phyloP scores from a whole-genome alignment of 1,284 basidiomycete species.

The Pascua sp. region DNA sequence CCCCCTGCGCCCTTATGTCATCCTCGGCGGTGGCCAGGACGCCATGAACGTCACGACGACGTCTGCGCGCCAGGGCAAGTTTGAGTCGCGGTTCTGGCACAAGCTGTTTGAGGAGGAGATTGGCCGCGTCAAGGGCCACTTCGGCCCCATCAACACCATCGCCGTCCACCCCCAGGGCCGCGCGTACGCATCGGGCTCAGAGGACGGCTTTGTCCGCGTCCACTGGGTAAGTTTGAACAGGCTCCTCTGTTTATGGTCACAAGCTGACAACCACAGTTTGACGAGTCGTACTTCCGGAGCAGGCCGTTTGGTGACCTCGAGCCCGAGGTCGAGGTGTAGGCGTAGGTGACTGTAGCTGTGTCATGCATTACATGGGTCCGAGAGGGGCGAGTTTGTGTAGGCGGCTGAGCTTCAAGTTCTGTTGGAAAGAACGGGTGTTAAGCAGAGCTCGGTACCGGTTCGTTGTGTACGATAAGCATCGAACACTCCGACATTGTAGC shows the following conservation, averaged over 20 bases:
- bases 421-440: too few species aligned
- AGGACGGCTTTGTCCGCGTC: conserved; percentile 91
- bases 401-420: too few species aligned
- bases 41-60: conserved; percentile 98
- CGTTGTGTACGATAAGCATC: too few species aligned
- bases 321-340: conserved; percentile 55
- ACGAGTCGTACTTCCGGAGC: conserved; percentile 83
- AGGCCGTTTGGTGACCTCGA: conserved; percentile 86
- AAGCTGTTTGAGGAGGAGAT: conserved; percentile 97
- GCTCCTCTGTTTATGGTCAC: neutral
- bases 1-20: conserved; percentile 79
- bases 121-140: conserved; percentile 90
- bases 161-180: conserved; percentile 88
- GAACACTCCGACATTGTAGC: too few species aligned
- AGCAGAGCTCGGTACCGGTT: too few species aligned
- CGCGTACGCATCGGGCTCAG: conserved; percentile 88
- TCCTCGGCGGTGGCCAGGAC: conserved; percentile 95
- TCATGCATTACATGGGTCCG: conserved; percentile 16
- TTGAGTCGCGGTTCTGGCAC: conserved; percentile 99
- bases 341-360: conserved; percentile 11
- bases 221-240: conserved; percentile 55
- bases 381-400: too few species aligned
- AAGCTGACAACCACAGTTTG: conserved; percentile 58
- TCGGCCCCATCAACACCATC: conserved; percentile 96
- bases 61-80: conserved; percentile 87